phyloP scores from a whole-genome alignment of 768 basidiomycete species.

The Phanerochaete sordida region DNA sequence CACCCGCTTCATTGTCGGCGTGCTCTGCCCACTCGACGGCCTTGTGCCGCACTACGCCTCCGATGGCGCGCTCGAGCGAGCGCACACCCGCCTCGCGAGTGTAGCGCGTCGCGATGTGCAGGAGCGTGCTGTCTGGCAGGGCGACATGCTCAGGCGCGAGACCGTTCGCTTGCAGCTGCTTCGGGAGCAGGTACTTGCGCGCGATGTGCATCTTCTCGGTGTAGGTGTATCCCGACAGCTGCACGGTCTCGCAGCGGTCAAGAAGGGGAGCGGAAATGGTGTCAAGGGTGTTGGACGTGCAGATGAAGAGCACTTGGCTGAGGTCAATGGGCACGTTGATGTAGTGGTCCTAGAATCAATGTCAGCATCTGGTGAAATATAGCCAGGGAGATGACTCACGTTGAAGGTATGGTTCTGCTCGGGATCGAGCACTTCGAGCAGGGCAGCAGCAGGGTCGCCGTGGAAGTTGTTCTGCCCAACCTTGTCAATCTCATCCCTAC shows the following conservation, averaged over 20 bases:
- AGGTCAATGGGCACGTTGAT: slow-evolving; percentile 87
- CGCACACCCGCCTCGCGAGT: slow-evolving; percentile 95
- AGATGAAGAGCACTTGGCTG: slow-evolving; percentile 87
- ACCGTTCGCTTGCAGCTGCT: slow-evolving; percentile 80
- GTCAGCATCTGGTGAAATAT: background rate
- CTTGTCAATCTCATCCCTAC: slow-evolving; percentile 87
- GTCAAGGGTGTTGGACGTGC: slow-evolving; percentile 87
- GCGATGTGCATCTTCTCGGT: slow-evolving; percentile 93
- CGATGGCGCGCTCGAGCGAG: slow-evolving; percentile 81
- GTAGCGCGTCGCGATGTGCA: slow-evolving; percentile 73
- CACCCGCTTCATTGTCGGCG: slow-evolving; percentile 28
- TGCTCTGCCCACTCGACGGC: slow-evolving; percentile 88
- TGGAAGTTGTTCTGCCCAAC: slow-evolving; percentile 84
- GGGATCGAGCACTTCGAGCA: slow-evolving; percentile 91
- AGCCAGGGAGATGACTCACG: slow-evolving; percentile 36
- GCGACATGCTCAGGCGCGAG: slow-evolving; percentile 56
- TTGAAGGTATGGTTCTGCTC: slow-evolving; percentile 88
- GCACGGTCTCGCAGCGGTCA: slow-evolving; percentile 87
- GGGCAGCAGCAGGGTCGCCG: slow-evolving; percentile 86
- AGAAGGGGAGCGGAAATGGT: slow-evolving; percentile 85
- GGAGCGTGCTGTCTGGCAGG: slow-evolving; percentile 66
- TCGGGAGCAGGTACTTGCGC: slow-evolving; percentile 81
- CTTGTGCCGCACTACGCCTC: slow-evolving; percentile 84
- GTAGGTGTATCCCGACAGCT: slow-evolving; percentile 83
- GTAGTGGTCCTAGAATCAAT: slow-evolving; percentile 71